These are phyloP conservation scores for Suhomyces sp. DNA, from an alignment of 805 yeast genomes.

Conservation along the genomic window DNA sequence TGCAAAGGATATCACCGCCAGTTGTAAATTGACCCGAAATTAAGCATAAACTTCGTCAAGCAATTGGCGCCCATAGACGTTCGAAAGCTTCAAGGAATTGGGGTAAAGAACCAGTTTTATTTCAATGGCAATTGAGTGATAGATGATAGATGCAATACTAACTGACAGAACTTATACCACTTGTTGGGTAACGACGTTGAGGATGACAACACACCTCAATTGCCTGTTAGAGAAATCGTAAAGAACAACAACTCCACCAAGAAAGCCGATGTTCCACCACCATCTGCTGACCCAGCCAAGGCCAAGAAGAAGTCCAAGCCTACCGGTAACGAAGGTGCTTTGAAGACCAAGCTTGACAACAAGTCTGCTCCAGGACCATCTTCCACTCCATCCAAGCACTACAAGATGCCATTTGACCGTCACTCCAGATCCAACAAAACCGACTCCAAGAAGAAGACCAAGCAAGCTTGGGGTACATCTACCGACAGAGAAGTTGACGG, in stretches of 20 bases:
- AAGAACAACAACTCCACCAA: conserved; percentile 81
- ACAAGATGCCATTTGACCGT: conserved; percentile 72
- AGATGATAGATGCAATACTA: background rate
- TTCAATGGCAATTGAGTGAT: background rate
- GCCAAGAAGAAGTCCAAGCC: conserved; percentile 69
- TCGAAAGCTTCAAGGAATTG: background rate
- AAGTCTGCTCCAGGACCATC: conserved; percentile 58
- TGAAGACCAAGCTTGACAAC: conserved; percentile 63
- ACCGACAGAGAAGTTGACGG: conserved; percentile 62
- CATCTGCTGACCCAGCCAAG: conserved; percentile 75
- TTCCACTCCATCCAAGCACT: conserved; percentile 50
- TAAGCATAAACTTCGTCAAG: background rate
- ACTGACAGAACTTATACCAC: conserved; percentile 67
- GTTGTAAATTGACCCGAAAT: background rate
- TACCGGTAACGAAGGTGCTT: conserved; percentile 87
- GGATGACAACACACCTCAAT: conserved; percentile 59
- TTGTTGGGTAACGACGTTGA: conserved; percentile 88
- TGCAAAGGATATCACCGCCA: background rate
- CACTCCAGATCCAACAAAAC: conserved; percentile 79
- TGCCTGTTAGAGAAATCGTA: conserved; percentile 70
- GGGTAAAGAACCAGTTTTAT: background rate
- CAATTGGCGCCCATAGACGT: background rate
- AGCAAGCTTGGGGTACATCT: conserved; percentile 87
- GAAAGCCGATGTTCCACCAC: conserved; percentile 80
- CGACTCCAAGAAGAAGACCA: conserved; percentile 81